These are phyloP conservation scores for Rhytidiadelphus loreus DNA, from an alignment of 225 moss, liverwort and hornwort genomes.

Conservation along the genomic window DNA sequence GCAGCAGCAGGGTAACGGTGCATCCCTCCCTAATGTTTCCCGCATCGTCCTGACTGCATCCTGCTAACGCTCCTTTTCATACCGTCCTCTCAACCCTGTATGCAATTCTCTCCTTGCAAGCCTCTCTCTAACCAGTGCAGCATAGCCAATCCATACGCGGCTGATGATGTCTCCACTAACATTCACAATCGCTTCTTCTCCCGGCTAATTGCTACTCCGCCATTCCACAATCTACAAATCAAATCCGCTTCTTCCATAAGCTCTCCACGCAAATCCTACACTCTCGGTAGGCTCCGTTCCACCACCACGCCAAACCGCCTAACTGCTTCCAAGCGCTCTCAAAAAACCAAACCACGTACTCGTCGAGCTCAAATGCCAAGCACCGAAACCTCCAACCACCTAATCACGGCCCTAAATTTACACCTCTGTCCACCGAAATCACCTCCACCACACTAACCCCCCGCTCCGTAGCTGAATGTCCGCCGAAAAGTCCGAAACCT, in stretches of 20 bases:
- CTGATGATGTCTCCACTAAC: background rate
- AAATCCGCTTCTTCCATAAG: constrained; percentile 23
- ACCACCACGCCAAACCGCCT: background rate
- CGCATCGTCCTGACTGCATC: constrained; percentile 31
- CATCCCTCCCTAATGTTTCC: constrained; percentile 65
- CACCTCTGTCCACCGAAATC: background rate
- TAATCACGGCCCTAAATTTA: constrained; percentile 8
- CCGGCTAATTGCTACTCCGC: background rate
- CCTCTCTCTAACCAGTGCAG: constrained; percentile 6
- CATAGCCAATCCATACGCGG: background rate
- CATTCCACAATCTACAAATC: background rate
- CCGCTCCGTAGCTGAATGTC: constrained; percentile 1
- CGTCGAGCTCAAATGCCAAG: constrained; percentile 12
- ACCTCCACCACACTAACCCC: background rate
- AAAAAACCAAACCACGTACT: background rate
- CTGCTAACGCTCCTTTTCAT: constrained; percentile 13
- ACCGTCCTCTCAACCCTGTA: background rate
- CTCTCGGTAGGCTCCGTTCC: background rate
- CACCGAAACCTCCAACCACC: constrained; percentile 1
- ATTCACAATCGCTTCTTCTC: constrained; percentile 9
- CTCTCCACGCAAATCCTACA: background rate
- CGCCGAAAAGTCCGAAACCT: constrained; percentile 2
- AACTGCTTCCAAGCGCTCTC: constrained; percentile 3
- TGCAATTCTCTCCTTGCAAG: background rate
- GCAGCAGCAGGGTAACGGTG: constrained; percentile 89